Evolutionary conservation across 768 basidiomycete species (phyloP), one percentile per base, ranked within the genome.

Genomic region (Termitomyces sp.): DNA sequence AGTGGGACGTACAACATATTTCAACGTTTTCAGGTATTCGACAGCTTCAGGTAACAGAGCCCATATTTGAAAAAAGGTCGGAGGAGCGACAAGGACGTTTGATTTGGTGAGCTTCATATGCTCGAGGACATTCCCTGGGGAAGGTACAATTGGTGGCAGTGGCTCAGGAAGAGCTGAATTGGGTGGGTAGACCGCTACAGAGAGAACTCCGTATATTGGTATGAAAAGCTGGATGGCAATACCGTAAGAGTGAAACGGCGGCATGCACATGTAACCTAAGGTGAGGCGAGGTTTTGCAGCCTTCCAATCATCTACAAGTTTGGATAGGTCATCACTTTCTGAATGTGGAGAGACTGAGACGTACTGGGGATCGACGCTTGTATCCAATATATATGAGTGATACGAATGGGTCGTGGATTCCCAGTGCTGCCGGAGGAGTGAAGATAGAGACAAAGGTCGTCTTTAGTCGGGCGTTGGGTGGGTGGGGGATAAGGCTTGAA

Each of bases 381-480:
- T 7, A 66, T 31, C 12, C 53, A 38, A 15, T 54, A 60, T n/a
- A 56, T 18, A 31, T 67, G 56, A 2, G 63, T 68, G 22, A 73
- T 66, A 2, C 67, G 62, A 32, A 81, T 72, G 9, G 74, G 59
- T 52, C 76, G 79, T 0, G 75, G 71, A 22, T 70, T 64, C 2
- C 73, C 70, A 0, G 73, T 72, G 45, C 70, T 73, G 7, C 75
- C 74, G 2, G 76, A 76, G 0, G 76, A 76, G 48, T 76, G 74
- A 1, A 77, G 56, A 46, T 71, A 74, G 10, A 66, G 33, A 46
- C 65, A 43, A 5, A 64, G 33, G 43, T 63, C 56, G 53, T 56
- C 31, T 29, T 50, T 33, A 10, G 46, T 49, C 10, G 60, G 60
- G 23, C 60, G 60, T 22, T 32, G 25, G 16, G 20, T 10, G 11